Conservation (phyloP, 2,329 filamentous ascomycete species). For the Trichophyton verrucosum region DNA sequence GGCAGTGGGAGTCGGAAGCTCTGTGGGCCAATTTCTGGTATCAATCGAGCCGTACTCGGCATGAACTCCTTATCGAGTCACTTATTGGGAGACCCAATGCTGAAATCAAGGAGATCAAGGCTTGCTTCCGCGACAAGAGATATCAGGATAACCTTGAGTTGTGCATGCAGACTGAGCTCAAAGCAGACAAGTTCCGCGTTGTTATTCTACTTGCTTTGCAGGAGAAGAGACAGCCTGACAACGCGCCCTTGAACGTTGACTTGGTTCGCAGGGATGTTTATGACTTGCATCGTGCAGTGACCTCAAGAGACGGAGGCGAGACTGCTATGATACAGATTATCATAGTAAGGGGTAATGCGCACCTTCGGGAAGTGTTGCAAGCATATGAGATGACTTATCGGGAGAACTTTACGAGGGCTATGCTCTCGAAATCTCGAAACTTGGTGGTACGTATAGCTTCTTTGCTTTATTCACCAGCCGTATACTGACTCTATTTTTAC, state of each 20-base stretch:
- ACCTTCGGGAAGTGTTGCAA: conserved; percentile 66
- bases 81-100: conserved; percentile 80
- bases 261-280: conserved; percentile 60
- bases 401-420: conserved; percentile 76
- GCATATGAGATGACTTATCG: conserved; percentile 62
- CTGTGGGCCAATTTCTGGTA: conserved; percentile 99
- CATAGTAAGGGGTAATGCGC: conserved; percentile 64
- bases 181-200: conserved; percentile 90
- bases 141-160: conserved; percentile 67
- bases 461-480: not conserved
- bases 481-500: conserved; percentile 8
- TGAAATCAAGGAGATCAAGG: conserved; percentile 80
- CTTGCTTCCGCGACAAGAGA: conserved; percentile 80
- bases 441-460: conserved; percentile 60
- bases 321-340: conserved; percentile 77
- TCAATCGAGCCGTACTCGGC: conserved; percentile 68
- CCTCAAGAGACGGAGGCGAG: conserved; percentile 67
- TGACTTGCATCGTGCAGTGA: conserved; percentile 56
- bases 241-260: conserved; percentile 49
- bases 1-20: conserved; percentile 81
- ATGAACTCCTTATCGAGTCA: conserved; percentile 83
- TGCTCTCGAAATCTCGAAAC: conserved; percentile 79
- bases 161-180: conserved; percentile 87
- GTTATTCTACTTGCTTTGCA: conserved; percentile 76
- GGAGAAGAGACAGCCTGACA: conserved; percentile 70